A percentile compares a stretch with the other conserved stretches of the same genome.
Conservation (phyloP, 2,329 filamentous ascomycete species). For the Parascedosporium putredinis region DNA sequence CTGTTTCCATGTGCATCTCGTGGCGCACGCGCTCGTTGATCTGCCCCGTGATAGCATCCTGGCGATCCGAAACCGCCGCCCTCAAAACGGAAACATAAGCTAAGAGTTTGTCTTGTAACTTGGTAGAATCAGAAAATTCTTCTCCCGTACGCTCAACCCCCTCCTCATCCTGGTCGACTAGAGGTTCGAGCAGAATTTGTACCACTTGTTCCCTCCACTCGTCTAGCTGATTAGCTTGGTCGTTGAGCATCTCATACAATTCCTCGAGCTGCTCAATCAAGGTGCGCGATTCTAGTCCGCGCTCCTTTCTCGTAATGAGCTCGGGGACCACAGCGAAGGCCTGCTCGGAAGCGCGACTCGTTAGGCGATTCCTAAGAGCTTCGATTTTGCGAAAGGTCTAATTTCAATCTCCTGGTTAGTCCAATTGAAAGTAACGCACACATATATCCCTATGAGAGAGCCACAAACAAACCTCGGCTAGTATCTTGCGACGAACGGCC, state of each 20-base stretch:
- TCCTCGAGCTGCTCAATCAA: slow-evolving; percentile 56
- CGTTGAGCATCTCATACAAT: slow-evolving; percentile 57
- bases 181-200: slow-evolving; percentile 58
- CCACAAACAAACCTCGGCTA: slow-evolving; percentile 43
- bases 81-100: slow-evolving; percentile 74
- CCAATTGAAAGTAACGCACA: too few relatives aligned
- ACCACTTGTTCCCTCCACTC: slow-evolving; percentile 67
- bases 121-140: slow-evolving; percentile 80
- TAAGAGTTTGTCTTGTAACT: slow-evolving; percentile 79
- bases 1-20: slow-evolving; percentile 55
- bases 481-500: slow-evolving; percentile 62
- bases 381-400: slow-evolving; percentile 18
- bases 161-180: slow-evolving; percentile 72
- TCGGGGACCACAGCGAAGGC: slow-evolving; percentile 54
- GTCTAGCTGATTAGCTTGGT: slow-evolving; percentile 60
- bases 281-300: slow-evolving; percentile 62
- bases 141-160: slow-evolving; percentile 66
- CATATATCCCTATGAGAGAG: too few relatives aligned
- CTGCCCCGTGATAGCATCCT: slow-evolving; percentile 65
- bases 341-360: slow-evolving; percentile 38
- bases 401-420: slow-evolving; percentile 1
- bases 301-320: slow-evolving; percentile 35
- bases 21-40: slow-evolving; percentile 64
- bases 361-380: slow-evolving; percentile 52
- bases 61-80: slow-evolving; percentile 67